A percentile compares a stretch with the other conserved stretches of the same genome.
These are phyloP conservation scores for Cyberlindnera maclurae DNA, from an alignment of 805 yeast genomes.

Conservation along the genomic window DNA sequence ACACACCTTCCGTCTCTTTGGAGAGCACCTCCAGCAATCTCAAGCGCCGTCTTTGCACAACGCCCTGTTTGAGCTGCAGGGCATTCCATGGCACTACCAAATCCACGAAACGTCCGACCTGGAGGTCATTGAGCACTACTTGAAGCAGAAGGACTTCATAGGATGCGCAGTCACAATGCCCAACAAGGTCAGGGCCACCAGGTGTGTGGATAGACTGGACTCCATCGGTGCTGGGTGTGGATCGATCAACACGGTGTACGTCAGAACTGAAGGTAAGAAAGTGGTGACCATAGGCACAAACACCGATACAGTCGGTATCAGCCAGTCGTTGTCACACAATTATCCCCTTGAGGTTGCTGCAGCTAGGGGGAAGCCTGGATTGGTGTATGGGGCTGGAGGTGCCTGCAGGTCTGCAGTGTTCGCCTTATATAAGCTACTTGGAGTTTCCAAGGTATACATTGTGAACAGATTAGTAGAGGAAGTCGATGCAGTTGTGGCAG, in stretches of 20 bases:
- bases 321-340: conserved; percentile 16
- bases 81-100: conserved; percentile 18
- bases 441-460: conserved; percentile 20
- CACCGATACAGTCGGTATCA: conserved; percentile 23
- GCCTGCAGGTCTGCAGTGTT: conserved; percentile 23
- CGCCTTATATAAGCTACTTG: conserved; percentile 18
- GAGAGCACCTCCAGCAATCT: conserved; percentile 19
- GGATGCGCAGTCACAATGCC: conserved; percentile 24
- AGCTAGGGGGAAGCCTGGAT: conserved; percentile 14
- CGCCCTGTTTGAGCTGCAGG: conserved; percentile 14
- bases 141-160: conserved; percentile 9
- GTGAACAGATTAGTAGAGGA: conserved; percentile 20
- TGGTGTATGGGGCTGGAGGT: conserved; percentile 24
- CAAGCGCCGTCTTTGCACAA: conserved; percentile 21
- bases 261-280: conserved; percentile 5
- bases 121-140: conserved; percentile 10
- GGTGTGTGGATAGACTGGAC: conserved; percentile 17
- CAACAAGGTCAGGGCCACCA: conserved; percentile 18
- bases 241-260: conserved; percentile 22
- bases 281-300: conserved; percentile 19
- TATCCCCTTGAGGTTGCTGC: conserved; percentile 14
- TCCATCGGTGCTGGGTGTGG: conserved; percentile 22
- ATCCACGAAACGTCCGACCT: conserved; percentile 18
- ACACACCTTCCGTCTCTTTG: conserved; percentile 19
- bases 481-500: conserved; percentile 11